Percentiles rank a stretch among this genome's conserved stretches.
These are phyloP conservation scores for Apiospora hydei DNA, from an alignment of 2,329 filamentous ascomycete genomes.

Conservation along the genomic window DNA sequence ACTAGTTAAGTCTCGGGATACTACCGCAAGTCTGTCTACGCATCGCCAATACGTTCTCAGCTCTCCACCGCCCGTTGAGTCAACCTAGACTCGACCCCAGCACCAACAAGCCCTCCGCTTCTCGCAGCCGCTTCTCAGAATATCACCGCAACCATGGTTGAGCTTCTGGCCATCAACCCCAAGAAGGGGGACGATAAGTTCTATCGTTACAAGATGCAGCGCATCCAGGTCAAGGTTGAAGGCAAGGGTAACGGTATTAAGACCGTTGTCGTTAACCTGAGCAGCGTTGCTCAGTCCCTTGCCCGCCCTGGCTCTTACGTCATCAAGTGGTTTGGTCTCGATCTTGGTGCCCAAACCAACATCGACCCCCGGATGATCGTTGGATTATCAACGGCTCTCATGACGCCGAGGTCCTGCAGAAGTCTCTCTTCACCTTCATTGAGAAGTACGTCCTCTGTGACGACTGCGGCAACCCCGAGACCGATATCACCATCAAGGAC, in stretches of 20 bases:
- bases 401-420: slow-evolving; percentile 93
- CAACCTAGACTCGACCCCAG: slow-evolving; percentile 9
- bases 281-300: slow-evolving; percentile 89
- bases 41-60: slow-evolving; percentile 20
- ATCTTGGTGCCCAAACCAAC: slow-evolving; percentile 98
- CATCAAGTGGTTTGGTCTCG: slow-evolving; percentile 99
- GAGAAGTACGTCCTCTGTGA: slow-evolving; percentile 99
- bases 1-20: slow-evolving; percentile 21
- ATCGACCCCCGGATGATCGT: slow-evolving; percentile 94
- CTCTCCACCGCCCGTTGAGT: slow-evolving; percentile 4
- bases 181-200: slow-evolving; percentile 98
- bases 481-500: slow-evolving; percentile 94
- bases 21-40: slow-evolving; percentile 1
- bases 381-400: slow-evolving; percentile 99
- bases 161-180: slow-evolving; percentile 80
- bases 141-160: slow-evolving; percentile 77
- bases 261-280: slow-evolving; percentile 96
- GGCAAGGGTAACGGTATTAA: slow-evolving; percentile 99
- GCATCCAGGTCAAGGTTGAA: slow-evolving; percentile 97
- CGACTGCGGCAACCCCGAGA: slow-evolving; percentile 99
- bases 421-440: slow-evolving; percentile 98
- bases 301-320: slow-evolving; percentile 92
- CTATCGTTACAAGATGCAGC: slow-evolving; percentile 99
- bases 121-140: slow-evolving; percentile 8
- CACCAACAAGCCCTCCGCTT: slow-evolving; percentile 10